Evolutionary conservation across 352 stramenopile genomes (phyloP).

Genomic region (Vaucheria bursata): DNA sequence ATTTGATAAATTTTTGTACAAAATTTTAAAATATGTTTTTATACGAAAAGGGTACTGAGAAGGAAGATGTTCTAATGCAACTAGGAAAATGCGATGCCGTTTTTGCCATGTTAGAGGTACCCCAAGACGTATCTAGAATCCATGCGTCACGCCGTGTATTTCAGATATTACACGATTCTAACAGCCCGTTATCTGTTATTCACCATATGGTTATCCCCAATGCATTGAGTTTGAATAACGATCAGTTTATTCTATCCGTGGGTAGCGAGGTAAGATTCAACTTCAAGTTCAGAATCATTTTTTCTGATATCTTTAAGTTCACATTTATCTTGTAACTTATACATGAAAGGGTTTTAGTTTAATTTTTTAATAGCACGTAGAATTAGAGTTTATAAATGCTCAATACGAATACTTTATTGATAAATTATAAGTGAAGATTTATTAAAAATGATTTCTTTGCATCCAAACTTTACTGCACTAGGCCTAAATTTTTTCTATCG

Average conservation of each 20-base stretch:
- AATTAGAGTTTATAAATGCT: too few relatives aligned
- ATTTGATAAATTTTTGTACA: background rate
- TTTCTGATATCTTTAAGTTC: too few relatives aligned
- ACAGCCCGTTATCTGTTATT: conserved; percentile 59
- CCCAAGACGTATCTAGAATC: conserved; percentile 56
- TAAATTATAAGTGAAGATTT: too few relatives aligned
- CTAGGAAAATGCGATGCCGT: conserved; percentile 54
- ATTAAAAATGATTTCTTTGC: too few relatives aligned
- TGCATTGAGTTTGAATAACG: conserved; percentile 47
- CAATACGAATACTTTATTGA: too few relatives aligned
- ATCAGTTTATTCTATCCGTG: conserved; percentile 63
- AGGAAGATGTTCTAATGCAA: conserved; percentile 56
- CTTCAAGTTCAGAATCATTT: conserved; percentile 31
- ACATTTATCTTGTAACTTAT: too few relatives aligned
- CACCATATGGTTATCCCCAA: conserved; percentile 58
- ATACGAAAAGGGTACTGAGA: conserved; percentile 51
- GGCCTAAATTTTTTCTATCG: too few relatives aligned
- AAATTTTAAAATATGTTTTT: too few relatives aligned
- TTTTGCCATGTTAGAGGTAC: conserved; percentile 52
- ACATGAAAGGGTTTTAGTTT: too few relatives aligned
- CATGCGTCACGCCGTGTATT: conserved; percentile 64
- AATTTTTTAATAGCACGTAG: too few relatives aligned
- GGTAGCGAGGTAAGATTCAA: conserved; percentile 52
- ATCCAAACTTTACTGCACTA: too few relatives aligned
- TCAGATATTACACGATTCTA: conserved; percentile 59